Evolutionary conservation across 257 asterid genomes (phyloP).

Genomic region (Solanum rostratum): DNA sequence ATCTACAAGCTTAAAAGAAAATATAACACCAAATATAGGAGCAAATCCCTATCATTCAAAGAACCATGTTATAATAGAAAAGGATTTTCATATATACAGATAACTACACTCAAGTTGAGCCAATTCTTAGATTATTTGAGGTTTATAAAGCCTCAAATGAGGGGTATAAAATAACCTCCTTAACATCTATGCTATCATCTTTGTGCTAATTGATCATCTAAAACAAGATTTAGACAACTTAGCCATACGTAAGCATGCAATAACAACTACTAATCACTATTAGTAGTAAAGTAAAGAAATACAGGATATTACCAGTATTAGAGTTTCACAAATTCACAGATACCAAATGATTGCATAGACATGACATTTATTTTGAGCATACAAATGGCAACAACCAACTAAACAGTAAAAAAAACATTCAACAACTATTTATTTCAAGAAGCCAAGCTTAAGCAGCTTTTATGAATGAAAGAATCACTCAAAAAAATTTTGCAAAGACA

Average conservation of each 20-base stretch:
- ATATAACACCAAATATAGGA: background rate
- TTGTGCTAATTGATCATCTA: background rate
- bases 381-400: background rate
- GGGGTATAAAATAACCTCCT: background rate
- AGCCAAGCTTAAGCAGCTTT: no score
- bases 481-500: no score
- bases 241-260: background rate
- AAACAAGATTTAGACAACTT: background rate
- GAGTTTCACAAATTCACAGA: background rate
- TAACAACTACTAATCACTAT: background rate
- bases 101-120: background rate
- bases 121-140: background rate
- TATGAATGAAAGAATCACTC: no score
- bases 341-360: background rate
- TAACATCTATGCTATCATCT: background rate
- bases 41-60: background rate
- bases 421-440: no score
- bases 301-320: background rate
- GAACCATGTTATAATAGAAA: background rate
- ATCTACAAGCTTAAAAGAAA: background rate
- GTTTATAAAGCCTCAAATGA: background rate
- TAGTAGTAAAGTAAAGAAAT: background rate
- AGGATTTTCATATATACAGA: background rate
- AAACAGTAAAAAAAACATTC: no score
- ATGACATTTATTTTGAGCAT: background rate